Base-by-base conservation (phyloP, 352 stramenopile species). In the Globisporangium mamillatum region DNA sequence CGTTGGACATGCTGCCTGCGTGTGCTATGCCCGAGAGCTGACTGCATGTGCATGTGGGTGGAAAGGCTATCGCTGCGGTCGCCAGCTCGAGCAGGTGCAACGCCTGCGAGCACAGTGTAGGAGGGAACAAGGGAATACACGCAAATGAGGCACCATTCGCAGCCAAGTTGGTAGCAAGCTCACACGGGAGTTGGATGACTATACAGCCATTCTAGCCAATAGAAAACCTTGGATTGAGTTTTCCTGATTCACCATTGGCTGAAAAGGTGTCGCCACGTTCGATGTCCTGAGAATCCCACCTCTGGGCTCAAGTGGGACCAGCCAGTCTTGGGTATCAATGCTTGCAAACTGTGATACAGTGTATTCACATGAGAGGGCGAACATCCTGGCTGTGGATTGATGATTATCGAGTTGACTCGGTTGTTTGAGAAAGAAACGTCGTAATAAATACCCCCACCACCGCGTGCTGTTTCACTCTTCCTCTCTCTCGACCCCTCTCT, bases 401-500 rank as follows among this genome's bases (percentile, higher is more conserved):
- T 44, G 36, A 44, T 48, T 55, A 27, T 55, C 48, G 48, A 24
- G 48, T 25, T 25, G 48, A 16, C 27, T 55, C 25, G 8, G n/a
- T 27, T 16, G n/a, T 27, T 12, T 16, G 48, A 24, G 48, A 27
- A 25, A 27, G 48, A 27, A 24, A 27, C 9, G 7, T 60, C 5
- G 27, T 34, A 60, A 60, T 60, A 60, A 60, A 60, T 60, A 60
- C 27, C 41, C 41, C 41, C 41, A 50, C 41, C 41, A 1, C 16
- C 41, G 16, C 27, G 16, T 60, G 54, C 24, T 34, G 29, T 4
- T 32, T 32, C 29, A 32, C 29, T 32, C 29, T 44, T 16, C 10
- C 54, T n/a, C 27, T 41, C 27, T 16, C 54, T 60, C 48, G n/a
- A 55, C 10, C 10, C n/a, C 8, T 14, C 9, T 12, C n/a, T 55